These are phyloP conservation scores for Candida fluviatilis DNA, from an alignment of 805 yeast species.

Conservation along the genomic window DNA sequence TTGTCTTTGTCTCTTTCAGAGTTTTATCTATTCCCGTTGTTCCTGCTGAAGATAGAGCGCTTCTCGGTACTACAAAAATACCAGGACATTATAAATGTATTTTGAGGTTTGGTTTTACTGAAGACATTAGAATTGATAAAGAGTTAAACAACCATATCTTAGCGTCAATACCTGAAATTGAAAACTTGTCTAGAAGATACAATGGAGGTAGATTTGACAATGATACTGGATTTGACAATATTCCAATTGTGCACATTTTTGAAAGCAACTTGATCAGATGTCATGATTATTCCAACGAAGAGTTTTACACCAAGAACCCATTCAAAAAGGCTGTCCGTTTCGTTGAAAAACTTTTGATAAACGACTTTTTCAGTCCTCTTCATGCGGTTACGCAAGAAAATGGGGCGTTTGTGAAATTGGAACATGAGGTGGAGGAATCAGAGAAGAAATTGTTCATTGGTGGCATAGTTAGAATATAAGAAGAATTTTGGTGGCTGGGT, in stretches of 20 bases:
- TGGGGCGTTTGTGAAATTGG: constrained; percentile 16
- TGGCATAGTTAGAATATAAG: constrained; percentile 19
- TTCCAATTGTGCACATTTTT: constrained; percentile 26
- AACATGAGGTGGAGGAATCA: constrained; percentile 18
- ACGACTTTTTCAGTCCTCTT: constrained; percentile 24
- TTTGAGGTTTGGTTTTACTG: constrained; percentile 49
- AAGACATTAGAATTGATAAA: constrained; percentile 20
- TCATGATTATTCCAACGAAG: constrained; percentile 14
- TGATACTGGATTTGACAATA: constrained; percentile 2
- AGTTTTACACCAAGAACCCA: constrained; percentile 15
- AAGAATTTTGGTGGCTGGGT: not conserved
- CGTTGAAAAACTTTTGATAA: constrained; percentile 17
- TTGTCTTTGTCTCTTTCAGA: constrained; percentile 41
- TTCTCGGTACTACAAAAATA: constrained; percentile 35
- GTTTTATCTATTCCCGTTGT: constrained; percentile 42
- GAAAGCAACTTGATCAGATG: constrained; percentile 25
- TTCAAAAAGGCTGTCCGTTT: constrained; percentile 9
- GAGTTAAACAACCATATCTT: constrained; percentile 18
- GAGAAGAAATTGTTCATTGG: constrained; percentile 24
- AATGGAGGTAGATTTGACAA: not conserved
- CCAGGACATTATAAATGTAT: constrained; percentile 48
- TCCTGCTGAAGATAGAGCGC: constrained; percentile 33
- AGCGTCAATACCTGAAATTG: constrained; percentile 15
- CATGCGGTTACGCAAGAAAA: constrained; percentile 17
- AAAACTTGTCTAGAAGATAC: constrained; percentile 8